Evolutionary conservation across 2,329 filamentous ascomycete species (phyloP).

Genomic region (Gnomoniopsis smithogilvyi): DNA sequence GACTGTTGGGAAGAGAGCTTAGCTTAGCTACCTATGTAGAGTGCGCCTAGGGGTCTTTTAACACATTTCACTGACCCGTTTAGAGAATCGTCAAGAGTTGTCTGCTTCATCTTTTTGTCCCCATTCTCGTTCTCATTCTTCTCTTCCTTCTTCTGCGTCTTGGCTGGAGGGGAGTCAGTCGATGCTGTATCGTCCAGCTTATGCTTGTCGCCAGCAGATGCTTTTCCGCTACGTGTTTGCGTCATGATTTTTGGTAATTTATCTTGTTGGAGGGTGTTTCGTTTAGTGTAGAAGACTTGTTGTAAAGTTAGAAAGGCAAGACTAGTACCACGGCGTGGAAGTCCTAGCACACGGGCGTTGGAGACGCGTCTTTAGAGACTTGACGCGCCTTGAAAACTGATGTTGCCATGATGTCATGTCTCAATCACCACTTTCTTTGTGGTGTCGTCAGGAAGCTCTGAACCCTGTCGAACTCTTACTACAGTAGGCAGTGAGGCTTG

Average conservation of each 20-base stretch:
- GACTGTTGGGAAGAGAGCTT: background rate
- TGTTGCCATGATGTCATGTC: too few relatives aligned
- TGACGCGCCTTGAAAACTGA: too few relatives aligned
- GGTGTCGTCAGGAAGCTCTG: too few relatives aligned
- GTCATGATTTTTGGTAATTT: background rate
- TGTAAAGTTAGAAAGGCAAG: too few relatives aligned
- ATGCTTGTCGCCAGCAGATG: constrained; percentile 11
- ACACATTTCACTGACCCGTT: background rate
- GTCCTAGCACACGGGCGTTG: too few relatives aligned
- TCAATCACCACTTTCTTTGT: too few relatives aligned
- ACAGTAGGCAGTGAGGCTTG: too few relatives aligned
- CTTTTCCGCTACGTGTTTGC: background rate
- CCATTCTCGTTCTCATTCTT: background rate
- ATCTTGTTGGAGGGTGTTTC: background rate
- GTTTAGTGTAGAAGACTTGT: too few relatives aligned
- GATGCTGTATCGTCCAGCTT: constrained; percentile 4
- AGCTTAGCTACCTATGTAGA: background rate
- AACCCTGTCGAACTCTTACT: too few relatives aligned
- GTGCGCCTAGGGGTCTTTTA: background rate
- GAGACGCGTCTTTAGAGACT: too few relatives aligned
- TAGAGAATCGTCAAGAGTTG: constrained; percentile 11
- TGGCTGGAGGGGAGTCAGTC: background rate
- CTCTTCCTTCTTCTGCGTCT: constrained; percentile 11
- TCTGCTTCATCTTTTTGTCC: constrained; percentile 1
- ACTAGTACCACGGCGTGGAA: too few relatives aligned